Evolutionary conservation across 768 basidiomycete species (phyloP), one percentile per base, ranked within the genome.

Genomic region (Boletus rubroflammeus): DNA sequence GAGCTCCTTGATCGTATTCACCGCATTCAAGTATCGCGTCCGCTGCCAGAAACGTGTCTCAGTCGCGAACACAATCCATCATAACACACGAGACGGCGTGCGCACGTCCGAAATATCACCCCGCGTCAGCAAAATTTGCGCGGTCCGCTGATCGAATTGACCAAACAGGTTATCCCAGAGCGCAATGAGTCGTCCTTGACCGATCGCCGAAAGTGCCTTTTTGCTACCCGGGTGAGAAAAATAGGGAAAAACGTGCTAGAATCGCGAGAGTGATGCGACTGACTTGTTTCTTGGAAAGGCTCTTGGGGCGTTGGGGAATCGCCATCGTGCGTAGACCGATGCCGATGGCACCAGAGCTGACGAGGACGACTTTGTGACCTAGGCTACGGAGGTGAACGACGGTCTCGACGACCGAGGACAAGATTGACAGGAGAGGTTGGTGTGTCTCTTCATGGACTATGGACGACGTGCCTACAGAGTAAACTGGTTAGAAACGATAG

Each of bases 131-230:
- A 98, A 76, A 46, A 99, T 84, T 71, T 99, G 97, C 0, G 94
- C 97, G 45, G 96, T 98, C 2, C 95, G 94, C 65, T 96, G 94
- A 52, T 88, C 93, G 28, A 99, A 74, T 64, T 95, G 91, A 4
- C 91, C 83, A 63, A 99, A 99, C 41, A 99, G 76, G 68, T 97
- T 94, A 67, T 99, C 97, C 91, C 92, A 99, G 11, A 99, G 75
- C 0, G 93, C 95, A 53, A 98, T 98, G 25, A 99, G 79, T 51
- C 97, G 78, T 9, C 97, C 95, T 75, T 99, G 97, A 0, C 97
- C 97, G 46, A 98, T 93, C 0, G 97, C 96, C 31, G 96, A 96
- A 46, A 98, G 75, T 11, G 97, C 97, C 93, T 97, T 62, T 44
- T 35, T 21, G 54, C 62, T 61, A 62, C n/a, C 60, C 39, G 32